Conservation (phyloP, 2,329 filamentous ascomycete species). For the Tolypocladium pustulatum region DNA sequence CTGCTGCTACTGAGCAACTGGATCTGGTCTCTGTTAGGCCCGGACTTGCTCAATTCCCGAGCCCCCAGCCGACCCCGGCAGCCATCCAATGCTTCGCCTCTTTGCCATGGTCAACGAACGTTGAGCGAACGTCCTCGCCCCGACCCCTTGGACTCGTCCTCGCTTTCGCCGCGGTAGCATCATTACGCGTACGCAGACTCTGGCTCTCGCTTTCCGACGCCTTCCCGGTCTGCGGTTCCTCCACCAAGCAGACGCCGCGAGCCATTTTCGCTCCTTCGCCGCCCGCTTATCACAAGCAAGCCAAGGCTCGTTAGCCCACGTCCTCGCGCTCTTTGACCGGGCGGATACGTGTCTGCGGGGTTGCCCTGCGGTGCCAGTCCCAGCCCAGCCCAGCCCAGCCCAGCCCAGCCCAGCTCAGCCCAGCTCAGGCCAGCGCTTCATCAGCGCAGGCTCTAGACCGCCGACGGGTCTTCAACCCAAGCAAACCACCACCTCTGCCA, state of each 20-base stretch:
- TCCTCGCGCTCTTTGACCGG: not conserved
- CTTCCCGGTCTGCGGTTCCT: not conserved
- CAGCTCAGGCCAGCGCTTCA: not conserved
- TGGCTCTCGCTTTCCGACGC: not conserved
- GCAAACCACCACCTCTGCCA: not conserved
- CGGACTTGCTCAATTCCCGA: not conserved
- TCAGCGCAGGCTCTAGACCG: not conserved
- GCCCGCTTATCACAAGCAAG: not conserved
- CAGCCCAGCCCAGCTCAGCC: not conserved
- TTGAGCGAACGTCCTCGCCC: not conserved
- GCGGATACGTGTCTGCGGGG: slow-evolving; percentile 12
- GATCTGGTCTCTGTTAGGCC: not conserved
- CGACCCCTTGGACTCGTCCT: not conserved
- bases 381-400: not conserved
- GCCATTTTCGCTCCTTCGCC: slow-evolving; percentile 5
- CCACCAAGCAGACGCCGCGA: not conserved
- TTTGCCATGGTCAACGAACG: slow-evolving; percentile 3
- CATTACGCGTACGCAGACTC: not conserved
- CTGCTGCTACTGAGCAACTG: not conserved
- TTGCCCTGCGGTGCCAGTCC: too few relatives aligned
- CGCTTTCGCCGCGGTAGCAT: not conserved
- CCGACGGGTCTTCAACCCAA: not conserved
- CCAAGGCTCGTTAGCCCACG: not conserved
- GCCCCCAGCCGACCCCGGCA: not conserved
- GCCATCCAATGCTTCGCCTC: slow-evolving; percentile 7